phyloP scores from a whole-genome alignment of 202 grass and related monocot genomes.

The Setaria italica region DNA sequence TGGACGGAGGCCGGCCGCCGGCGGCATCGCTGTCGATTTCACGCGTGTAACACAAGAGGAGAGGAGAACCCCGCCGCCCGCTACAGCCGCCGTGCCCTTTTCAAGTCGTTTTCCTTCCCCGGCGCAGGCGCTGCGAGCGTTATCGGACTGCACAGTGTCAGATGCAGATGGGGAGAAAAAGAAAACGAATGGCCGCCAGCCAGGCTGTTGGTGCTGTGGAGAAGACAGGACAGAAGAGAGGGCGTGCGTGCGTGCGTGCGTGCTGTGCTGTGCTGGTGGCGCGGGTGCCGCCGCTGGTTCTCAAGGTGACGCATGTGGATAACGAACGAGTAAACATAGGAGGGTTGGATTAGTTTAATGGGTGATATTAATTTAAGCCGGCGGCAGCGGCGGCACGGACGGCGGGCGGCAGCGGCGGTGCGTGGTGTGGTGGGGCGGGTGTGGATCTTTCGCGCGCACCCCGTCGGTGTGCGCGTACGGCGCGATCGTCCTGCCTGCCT shows the following conservation, averaged over 20 bases:
- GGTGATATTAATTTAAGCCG: not conserved
- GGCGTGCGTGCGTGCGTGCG: not conserved
- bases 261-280: not conserved
- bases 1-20: not conserved
- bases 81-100: slow-evolving; percentile 16
- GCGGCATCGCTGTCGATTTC: slow-evolving; percentile 9
- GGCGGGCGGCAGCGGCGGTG: not conserved
- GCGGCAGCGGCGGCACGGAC: slow-evolving; percentile 1
- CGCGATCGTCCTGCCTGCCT: slow-evolving; percentile 19
- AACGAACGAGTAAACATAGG: slow-evolving; percentile 12
- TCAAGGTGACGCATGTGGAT: slow-evolving; percentile 49
- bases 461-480: slow-evolving; percentile 55
- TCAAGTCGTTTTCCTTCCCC: slow-evolving; percentile 27
- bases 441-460: slow-evolving; percentile 46
- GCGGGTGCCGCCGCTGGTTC: not conserved
- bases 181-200: not conserved
- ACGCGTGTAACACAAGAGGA: slow-evolving; percentile 14
- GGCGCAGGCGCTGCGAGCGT: slow-evolving; percentile 8
- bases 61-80: not conserved
- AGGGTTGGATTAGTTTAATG: not conserved
- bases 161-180: fast-evolving
- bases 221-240: not conserved
- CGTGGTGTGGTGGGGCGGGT: not conserved
- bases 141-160: slow-evolving; percentile 30
- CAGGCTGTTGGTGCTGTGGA: slow-evolving; percentile 25